phyloP scores from a whole-genome alignment of 345 rosid genomes.

The Ricinus communis region DNA sequence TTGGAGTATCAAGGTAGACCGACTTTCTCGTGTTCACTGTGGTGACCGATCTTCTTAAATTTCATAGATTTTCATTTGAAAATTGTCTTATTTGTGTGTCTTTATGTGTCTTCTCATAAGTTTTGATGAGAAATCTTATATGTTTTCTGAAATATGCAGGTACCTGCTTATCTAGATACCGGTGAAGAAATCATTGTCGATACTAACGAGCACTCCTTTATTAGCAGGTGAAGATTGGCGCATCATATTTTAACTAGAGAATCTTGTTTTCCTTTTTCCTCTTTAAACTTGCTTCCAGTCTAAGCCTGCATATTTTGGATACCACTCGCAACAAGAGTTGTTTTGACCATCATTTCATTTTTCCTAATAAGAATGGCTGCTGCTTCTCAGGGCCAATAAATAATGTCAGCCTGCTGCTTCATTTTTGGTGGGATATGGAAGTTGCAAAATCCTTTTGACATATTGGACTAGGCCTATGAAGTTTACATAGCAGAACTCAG shows the following conservation, averaged over 20 bases:
- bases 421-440: background rate
- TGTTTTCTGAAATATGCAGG: constrained; percentile 39
- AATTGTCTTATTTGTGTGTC: background rate
- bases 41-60: background rate
- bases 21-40: background rate
- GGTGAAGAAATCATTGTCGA: constrained; percentile 77
- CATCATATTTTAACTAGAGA: background rate
- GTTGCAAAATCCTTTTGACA: background rate
- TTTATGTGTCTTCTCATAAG: background rate
- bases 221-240: constrained; percentile 54
- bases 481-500: too few species aligned
- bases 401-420: background rate
- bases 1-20: background rate
- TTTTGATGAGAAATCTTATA: background rate
- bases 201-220: constrained; percentile 68
- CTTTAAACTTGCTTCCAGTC: background rate
- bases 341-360: background rate
- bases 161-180: constrained; percentile 66
- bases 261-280: background rate
- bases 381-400: constrained; percentile 20
- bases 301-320: background rate
- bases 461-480: background rate
- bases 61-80: background rate
- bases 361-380: background rate
- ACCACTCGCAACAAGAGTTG: too few species aligned